A percentile compares a stretch with the other conserved stretches of the same genome.
Conservation (phyloP, 2,329 filamentous ascomycete species). For the Diatrype stigma region DNA sequence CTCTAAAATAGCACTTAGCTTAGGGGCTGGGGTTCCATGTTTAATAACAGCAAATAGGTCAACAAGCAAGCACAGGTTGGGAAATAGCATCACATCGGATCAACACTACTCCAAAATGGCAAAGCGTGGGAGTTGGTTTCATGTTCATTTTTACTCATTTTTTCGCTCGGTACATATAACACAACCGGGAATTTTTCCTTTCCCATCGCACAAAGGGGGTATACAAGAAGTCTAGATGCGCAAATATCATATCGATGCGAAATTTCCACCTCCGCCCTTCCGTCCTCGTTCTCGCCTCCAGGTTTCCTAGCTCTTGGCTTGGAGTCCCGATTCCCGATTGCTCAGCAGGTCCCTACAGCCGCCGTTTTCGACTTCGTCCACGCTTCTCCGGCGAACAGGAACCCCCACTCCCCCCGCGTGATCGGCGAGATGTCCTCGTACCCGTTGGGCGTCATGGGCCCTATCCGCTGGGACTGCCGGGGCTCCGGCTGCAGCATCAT, state of each 20-base stretch:
- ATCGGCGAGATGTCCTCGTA: slow-evolving; percentile 61
- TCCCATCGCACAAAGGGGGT: not conserved
- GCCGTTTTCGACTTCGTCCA: slow-evolving; percentile 42
- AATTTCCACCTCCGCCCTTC: not conserved
- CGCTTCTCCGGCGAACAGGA: slow-evolving; percentile 49
- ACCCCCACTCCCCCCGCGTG: slow-evolving; percentile 60
- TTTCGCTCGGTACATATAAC: too few relatives aligned
- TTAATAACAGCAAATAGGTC: too few relatives aligned
- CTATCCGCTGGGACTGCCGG: slow-evolving; percentile 27
- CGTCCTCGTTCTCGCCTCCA: not conserved
- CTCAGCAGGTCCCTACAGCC: slow-evolving; percentile 49
- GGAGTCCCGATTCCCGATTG: not conserved
- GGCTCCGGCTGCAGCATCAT: slow-evolving; percentile 29
- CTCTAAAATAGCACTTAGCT: too few relatives aligned
- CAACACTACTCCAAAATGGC: too few relatives aligned
- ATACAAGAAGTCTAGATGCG: not conserved
- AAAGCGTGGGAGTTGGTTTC: too few relatives aligned
- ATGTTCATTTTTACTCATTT: too few relatives aligned
- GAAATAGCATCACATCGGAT: too few relatives aligned
- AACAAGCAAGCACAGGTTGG: too few relatives aligned
- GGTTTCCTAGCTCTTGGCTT: not conserved
- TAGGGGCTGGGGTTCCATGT: too few relatives aligned
- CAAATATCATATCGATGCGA: not conserved
- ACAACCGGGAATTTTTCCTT: too few relatives aligned
- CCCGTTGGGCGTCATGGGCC: slow-evolving; percentile 53